Conservation (phyloP, 495 filamentous ascomycete genomes). For the Tetracladium setigerum region DNA sequence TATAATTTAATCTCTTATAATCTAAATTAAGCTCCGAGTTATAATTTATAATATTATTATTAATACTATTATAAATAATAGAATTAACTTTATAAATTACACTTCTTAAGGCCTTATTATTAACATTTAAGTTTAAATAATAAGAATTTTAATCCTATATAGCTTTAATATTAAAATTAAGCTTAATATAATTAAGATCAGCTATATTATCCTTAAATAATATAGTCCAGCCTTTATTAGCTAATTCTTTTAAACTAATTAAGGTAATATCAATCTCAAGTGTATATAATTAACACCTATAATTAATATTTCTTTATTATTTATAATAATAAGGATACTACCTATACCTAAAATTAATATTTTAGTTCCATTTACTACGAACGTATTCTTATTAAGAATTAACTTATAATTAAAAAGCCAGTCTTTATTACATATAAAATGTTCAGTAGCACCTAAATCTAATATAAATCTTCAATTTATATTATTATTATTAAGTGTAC, state of each 20-base stretch:
- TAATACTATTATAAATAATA: background rate
- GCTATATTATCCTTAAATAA: constrained; percentile 4
- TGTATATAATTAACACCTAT: constrained; percentile 6
- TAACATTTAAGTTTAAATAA: constrained; percentile 5
- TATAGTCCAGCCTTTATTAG: constrained; percentile 6
- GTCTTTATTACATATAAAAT: constrained; percentile 8
- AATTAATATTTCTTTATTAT: constrained; percentile 9
- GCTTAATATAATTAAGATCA: background rate
- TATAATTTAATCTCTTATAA: constrained; percentile 7
- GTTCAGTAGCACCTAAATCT: constrained; percentile 2
- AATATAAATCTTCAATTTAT: constrained; percentile 3
- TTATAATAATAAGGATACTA: constrained; percentile 5
- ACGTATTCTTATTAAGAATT: background rate
- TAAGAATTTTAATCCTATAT: constrained; percentile 5
- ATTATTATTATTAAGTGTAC: background rate
- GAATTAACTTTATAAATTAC: constrained; percentile 2
- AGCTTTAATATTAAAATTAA: background rate
- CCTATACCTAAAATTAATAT: constrained; percentile 2
- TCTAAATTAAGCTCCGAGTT: background rate
- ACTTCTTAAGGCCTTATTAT: background rate
- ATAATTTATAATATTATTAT: background rate
- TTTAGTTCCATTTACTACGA: background rate
- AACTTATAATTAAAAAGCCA: constrained; percentile 9
- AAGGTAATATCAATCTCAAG: constrained; percentile 7
- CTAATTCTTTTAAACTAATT: constrained; percentile 2